phyloP scores from a whole-genome alignment of 2,329 filamentous ascomycete species.

The Fusarium odoratissimum region DNA sequence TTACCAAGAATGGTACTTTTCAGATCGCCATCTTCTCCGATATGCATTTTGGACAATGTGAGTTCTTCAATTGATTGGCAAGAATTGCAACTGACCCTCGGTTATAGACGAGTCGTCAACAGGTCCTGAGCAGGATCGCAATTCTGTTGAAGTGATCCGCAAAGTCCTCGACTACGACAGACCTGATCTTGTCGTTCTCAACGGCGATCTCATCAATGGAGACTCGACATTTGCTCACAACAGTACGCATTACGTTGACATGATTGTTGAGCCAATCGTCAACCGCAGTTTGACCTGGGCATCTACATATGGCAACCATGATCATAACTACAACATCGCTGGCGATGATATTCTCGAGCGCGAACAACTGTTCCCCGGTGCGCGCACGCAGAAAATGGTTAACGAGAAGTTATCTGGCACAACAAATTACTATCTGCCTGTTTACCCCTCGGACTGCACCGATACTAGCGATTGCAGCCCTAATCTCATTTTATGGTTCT shows the following conservation, averaged over 20 bases:
- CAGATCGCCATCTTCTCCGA: conserved; percentile 42
- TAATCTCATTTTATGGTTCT: conserved; percentile 74
- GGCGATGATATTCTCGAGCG: conserved; percentile 57
- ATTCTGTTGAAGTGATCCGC: conserved; percentile 67
- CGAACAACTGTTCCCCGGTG: conserved; percentile 54
- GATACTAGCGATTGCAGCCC: conserved; percentile 49
- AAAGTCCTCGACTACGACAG: conserved; percentile 67
- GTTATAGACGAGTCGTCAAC: conserved; percentile 28
- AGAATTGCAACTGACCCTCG: not conserved
- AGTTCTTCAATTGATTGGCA: not conserved
- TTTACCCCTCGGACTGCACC: conserved; percentile 53
- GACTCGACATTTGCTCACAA: conserved; percentile 70
- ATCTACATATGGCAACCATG: conserved; percentile 79
- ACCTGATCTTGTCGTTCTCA: conserved; percentile 73
- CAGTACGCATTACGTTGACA: conserved; percentile 66
- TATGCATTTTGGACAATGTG: conserved; percentile 42
- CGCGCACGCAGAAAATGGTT: conserved; percentile 57
- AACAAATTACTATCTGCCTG: conserved; percentile 61
- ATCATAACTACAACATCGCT: conserved; percentile 69
- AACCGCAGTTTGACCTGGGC: conserved; percentile 69
- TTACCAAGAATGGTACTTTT: conserved; percentile 36
- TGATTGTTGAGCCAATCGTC: conserved; percentile 69
- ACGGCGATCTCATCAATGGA: conserved; percentile 78
- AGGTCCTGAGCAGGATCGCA: conserved; percentile 64
- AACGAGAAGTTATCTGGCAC: conserved; percentile 50